Conservation (phyloP, 2,329 filamentous ascomycete species). For the Dothiorella sarmentorum region DNA sequence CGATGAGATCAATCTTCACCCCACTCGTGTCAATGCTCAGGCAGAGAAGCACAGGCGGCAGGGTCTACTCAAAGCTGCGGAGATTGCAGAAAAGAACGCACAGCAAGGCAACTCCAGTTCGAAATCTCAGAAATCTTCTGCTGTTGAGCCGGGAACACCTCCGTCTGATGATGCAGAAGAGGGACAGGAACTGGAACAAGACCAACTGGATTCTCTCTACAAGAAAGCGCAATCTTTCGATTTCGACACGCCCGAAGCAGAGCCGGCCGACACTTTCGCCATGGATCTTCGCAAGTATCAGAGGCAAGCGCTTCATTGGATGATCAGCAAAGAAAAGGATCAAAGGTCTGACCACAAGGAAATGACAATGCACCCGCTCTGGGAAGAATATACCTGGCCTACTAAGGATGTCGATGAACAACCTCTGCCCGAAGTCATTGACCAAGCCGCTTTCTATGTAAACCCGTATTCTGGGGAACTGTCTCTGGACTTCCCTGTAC, state of each 20-base stretch:
- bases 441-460: constrained; percentile 78
- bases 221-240: constrained; percentile 96
- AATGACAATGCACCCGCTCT: constrained; percentile 89
- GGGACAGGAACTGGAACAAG: constrained; percentile 86
- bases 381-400: constrained; percentile 95
- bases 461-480: constrained; percentile 96
- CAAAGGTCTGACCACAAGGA: constrained; percentile 64
- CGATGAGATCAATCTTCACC: constrained; percentile 79
- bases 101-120: constrained; percentile 25
- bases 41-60: constrained; percentile 78
- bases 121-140: constrained; percentile 51
- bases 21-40: constrained; percentile 68
- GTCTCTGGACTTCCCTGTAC: constrained; percentile 83
- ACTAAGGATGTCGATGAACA: constrained; percentile 81
- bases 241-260: constrained; percentile 82
- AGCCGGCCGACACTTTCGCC: constrained; percentile 76
- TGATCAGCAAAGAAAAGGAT: constrained; percentile 89
- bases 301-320: constrained; percentile 93
- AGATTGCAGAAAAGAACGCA: constrained; percentile 72
- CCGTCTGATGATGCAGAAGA: constrained; percentile 68
- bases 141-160: constrained; percentile 34
- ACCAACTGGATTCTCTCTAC: constrained; percentile 90
- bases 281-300: constrained; percentile 89
- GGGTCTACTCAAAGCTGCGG: constrained; percentile 79
- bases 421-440: constrained; percentile 62